Conservation (phyloP, 1,139 yeast species). For the Saccharomyces hybrid region DNA sequence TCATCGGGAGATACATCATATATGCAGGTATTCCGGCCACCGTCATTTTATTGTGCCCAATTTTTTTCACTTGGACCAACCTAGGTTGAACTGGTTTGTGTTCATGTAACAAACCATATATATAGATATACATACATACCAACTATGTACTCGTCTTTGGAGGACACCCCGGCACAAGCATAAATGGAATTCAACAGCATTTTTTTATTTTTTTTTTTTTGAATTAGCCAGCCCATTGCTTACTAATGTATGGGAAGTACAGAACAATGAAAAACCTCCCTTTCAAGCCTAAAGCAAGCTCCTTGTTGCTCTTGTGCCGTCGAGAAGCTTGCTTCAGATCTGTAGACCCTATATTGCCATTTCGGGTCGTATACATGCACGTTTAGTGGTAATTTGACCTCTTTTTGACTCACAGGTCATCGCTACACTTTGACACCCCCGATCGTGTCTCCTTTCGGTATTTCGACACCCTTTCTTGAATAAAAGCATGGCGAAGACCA, state of each 20-base stretch:
- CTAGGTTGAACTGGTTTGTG: neutral
- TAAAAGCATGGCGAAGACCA: neutral
- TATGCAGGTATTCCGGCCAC: constrained; percentile 29
- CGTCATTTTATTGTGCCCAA: constrained; percentile 23
- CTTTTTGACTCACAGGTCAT: neutral
- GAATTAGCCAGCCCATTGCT: neutral
- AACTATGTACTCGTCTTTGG: neutral
- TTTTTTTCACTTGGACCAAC: constrained; percentile 10
- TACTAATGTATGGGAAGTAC: neutral
- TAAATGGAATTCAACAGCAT: neutral
- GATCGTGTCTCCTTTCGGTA: constrained; percentile 1
- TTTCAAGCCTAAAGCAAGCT: neutral
- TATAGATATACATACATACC: neutral
- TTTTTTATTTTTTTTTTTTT: neutral
- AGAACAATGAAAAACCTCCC: neutral
- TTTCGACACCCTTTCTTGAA: neutral
- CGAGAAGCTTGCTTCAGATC: neutral
- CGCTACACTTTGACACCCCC: neutral
- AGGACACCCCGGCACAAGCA: neutral
- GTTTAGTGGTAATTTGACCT: neutral
- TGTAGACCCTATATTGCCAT: neutral
- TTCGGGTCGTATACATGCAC: neutral
- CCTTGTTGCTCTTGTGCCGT: neutral
- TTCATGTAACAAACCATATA: neutral
- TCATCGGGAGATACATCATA: constrained; percentile 26